These are phyloP conservation scores for Ocimum tenuiflorum DNA, from an alignment of 257 asterid species.

Conservation along the genomic window DNA sequence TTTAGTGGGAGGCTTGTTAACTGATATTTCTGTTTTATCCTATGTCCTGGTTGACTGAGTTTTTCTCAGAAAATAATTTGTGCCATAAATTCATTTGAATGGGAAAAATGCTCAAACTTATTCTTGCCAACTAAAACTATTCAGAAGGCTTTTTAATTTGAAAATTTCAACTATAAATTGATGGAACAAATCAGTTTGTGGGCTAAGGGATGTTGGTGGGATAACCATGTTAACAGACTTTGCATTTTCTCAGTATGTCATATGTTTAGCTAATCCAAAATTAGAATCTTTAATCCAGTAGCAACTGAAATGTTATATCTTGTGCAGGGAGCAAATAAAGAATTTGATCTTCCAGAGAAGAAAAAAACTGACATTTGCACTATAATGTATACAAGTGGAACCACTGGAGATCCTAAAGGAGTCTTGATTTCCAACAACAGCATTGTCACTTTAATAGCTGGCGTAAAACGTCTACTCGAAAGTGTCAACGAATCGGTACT, in stretches of 20 bases:
- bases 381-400: slow-evolving; percentile 97
- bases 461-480: slow-evolving; percentile 53
- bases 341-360: slow-evolving; percentile 76
- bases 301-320: slow-evolving; percentile 17
- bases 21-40: too few relatives aligned
- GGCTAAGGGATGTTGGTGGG: not conserved
- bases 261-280: slow-evolving; percentile 1
- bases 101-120: not conserved
- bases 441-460: slow-evolving; percentile 74
- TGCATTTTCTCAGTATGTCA: not conserved
- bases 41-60: not conserved
- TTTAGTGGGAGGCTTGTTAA: not conserved
- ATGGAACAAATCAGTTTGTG: not conserved
- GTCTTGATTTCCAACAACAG: slow-evolving; percentile 85
- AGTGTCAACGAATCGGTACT: slow-evolving; percentile 65
- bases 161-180: not conserved
- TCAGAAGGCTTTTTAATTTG: not conserved
- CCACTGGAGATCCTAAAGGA: slow-evolving; percentile 98
- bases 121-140: not conserved
- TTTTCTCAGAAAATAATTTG: not conserved
- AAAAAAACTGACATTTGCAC: slow-evolving; percentile 78
- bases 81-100: not conserved
- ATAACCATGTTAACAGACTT: not conserved
- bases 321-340: slow-evolving; percentile 66
- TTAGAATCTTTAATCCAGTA: not conserved